A percentile compares a stretch with the other conserved stretches of the same genome.
phyloP scores from a whole-genome alignment of 345 rosid genomes.

The Lepidium sativum region DNA sequence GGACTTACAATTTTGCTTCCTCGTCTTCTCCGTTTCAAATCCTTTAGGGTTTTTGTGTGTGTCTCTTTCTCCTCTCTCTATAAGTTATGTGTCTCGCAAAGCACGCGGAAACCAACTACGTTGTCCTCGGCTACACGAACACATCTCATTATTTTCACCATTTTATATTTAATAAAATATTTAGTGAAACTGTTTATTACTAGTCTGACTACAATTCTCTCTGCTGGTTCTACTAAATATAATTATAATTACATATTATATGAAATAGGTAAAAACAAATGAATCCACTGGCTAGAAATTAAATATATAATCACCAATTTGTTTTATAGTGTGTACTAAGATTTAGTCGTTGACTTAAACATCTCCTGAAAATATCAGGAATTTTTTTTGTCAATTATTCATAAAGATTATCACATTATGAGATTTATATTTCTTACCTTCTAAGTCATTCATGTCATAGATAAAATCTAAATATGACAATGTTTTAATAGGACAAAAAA shows the following conservation, averaged over 20 bases:
- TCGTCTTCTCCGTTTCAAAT: constrained; percentile 16
- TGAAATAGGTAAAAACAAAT: neutral
- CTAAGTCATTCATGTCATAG: neutral
- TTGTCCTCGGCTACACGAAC: constrained; percentile 21
- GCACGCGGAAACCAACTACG: constrained; percentile 28
- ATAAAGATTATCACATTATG: neutral
- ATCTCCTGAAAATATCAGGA: neutral
- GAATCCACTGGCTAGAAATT: constrained; percentile 1
- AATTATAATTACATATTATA: neutral
- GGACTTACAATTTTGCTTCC: constrained; percentile 9
- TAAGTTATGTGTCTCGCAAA: neutral
- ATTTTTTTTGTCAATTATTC: neutral
- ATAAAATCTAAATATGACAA: neutral
- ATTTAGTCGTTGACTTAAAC: constrained; percentile 1
- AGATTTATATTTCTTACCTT: neutral
- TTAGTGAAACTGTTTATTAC: constrained; percentile 3
- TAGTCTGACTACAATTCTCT: constrained; percentile 4
- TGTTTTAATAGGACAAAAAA: neutral
- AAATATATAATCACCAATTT: neutral
- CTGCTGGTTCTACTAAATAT: neutral
- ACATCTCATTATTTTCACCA: neutral
- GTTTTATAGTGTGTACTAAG: neutral
- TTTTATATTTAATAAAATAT: neutral
- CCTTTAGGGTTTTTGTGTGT: constrained; percentile 1
- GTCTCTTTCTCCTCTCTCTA: constrained; percentile 8